Base-by-base conservation (phyloP, 805 yeast genomes). In the Komagataella ulmi region DNA sequence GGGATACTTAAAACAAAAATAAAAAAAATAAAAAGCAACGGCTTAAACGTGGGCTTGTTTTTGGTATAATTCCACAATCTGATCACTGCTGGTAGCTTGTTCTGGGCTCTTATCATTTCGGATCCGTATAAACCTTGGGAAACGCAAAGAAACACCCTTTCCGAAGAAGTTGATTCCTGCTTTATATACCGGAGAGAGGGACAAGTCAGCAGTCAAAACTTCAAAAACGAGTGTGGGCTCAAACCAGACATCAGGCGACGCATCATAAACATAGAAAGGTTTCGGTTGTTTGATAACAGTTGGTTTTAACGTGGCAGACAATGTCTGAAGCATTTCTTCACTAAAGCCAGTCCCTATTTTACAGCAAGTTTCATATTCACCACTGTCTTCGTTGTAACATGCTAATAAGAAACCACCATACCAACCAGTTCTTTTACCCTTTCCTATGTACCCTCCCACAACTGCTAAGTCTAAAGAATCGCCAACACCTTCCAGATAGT, bases 281-380 rank as follows among this genome's bases (percentile, higher is more conserved):
- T 81, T 84, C 2, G 96, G 85, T n/a, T 64, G 69, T 0, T 68
- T 61, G 12, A 80, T 75, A 51, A 81, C 93, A 0, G 88, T 80
- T 2, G 87, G 83, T 46, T 82, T 79, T 53, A 93, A 72, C 49
- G 72, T 72, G 23, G 74, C 76, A 59, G 82, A 73, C 36, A 93
- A 64, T 24, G 67, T 67, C 43, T 79, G 79, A 53, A 93, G 72
- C 60, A 81, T 76, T 56, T 84, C 97, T 57, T 93, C 99, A 45
- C 89, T 79, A 62, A 93, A 93, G 0, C 99, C 99, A 0, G 99
- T 93, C 49, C 99, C 99, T 52, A 95, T 90, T 65, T 93, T 93
- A 70, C 99, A 93, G 46, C 95, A 84, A 0, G 97, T 86, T 65
- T 93, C 98, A 63, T 78, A 88, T 60, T 90, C 97, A 19, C 95